phyloP scores from a whole-genome alignment of 495 filamentous ascomycete genomes.

The Neurospora cerealis region DNA sequence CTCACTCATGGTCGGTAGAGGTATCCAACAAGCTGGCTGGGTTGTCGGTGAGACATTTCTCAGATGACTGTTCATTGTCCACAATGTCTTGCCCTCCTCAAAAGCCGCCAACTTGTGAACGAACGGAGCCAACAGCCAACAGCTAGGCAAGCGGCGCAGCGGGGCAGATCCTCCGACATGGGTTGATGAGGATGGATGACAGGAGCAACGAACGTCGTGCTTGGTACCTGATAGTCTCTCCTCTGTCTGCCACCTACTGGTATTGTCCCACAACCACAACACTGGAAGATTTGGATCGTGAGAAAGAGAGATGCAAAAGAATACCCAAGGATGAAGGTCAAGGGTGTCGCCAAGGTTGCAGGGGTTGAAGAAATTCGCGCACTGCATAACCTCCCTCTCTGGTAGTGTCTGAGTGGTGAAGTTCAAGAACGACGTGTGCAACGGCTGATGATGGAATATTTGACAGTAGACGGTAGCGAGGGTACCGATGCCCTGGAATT shows the following conservation, averaged over 20 bases:
- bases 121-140: not conserved
- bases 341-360: not conserved
- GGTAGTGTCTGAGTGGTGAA: not conserved
- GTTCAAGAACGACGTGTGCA: not conserved
- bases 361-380: not conserved
- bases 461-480: not conserved
- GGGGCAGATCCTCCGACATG: not conserved
- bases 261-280: not conserved
- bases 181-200: not conserved
- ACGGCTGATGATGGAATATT: not conserved
- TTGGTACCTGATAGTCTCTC: not conserved
- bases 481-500: not conserved
- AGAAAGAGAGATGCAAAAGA: not conserved
- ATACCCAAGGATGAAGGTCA: not conserved
- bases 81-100: not conserved
- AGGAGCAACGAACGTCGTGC: not conserved
- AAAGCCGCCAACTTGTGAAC: not conserved
- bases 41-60: not conserved
- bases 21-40: not conserved
- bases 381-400: not conserved
- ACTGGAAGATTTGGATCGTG: not conserved
- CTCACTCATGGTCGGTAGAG: not conserved
- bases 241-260: not conserved
- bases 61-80: not conserved
- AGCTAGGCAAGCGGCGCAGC: not conserved